A percentile compares a stretch with the other conserved stretches of the same genome.
Conservation (phyloP, 75 land plant species). For the Pinus albicaulis region DNA sequence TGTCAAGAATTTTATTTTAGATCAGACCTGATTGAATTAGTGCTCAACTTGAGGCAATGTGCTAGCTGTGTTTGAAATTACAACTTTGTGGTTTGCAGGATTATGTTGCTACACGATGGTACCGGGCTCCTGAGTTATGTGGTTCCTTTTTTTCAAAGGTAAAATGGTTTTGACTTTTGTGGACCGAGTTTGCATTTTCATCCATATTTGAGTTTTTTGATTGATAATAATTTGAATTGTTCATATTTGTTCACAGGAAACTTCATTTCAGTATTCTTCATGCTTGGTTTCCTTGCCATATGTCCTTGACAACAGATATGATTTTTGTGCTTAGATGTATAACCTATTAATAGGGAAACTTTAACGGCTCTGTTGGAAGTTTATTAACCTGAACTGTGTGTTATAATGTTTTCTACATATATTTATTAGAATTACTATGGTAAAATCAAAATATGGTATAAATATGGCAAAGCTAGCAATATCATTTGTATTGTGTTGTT, state of each 20-base stretch:
- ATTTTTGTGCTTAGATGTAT: not conserved
- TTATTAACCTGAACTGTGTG: not conserved
- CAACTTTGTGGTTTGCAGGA: conserved; percentile 36
- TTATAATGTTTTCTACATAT: not conserved
- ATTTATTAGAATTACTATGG: not conserved
- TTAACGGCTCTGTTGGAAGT: not conserved
- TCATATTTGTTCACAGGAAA: not conserved
- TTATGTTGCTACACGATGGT: conserved; percentile 90
- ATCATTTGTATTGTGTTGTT: no score
- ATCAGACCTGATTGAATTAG: not conserved
- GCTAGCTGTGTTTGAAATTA: not conserved
- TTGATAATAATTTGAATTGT: not conserved
- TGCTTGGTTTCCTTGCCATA: not conserved
- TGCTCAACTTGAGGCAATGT: not conserved
- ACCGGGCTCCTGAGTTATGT: conserved; percentile 80
- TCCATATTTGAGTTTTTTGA: not conserved
- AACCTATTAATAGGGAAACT: not conserved
- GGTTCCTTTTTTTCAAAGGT: conserved; percentile 87
- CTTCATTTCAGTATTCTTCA: not conserved
- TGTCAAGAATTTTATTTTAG: not conserved
- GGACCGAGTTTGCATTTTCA: not conserved
- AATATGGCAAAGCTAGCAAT: not conserved
- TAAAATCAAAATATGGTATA: not conserved
- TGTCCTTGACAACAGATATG: not conserved
- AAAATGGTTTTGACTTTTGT: not conserved